A percentile compares a stretch with the other conserved stretches of the same genome.
Evolutionary conservation across 306 rosid genomes (phyloP).

Genomic region (Astragalus membranaceus): DNA sequence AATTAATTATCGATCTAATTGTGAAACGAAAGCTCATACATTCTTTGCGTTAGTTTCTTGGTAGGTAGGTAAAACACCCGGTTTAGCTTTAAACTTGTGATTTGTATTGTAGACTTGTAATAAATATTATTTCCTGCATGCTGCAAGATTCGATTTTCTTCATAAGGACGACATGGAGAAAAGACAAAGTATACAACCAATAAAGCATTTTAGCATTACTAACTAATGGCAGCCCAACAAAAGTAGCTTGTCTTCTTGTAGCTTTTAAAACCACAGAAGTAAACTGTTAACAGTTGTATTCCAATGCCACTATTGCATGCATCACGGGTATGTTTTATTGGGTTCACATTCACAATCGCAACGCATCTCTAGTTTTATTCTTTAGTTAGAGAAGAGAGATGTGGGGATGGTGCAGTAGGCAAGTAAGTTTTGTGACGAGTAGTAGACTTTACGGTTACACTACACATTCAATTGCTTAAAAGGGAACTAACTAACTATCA

Average conservation of each 20-base stretch:
- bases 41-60: background rate
- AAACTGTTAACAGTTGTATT: background rate
- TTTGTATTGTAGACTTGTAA: no score
- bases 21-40: background rate
- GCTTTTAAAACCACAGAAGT: background rate
- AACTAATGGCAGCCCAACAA: no score
- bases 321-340: slow-evolving; percentile 32
- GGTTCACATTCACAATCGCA: background rate
- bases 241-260: no score
- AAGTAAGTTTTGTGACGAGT: background rate
- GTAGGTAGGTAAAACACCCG: slow-evolving; percentile 20
- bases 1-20: background rate
- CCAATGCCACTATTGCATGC: background rate
- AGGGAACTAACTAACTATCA: background rate
- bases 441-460: slow-evolving; percentile 16
- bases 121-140: no score
- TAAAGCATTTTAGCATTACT: no score
- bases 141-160: no score
- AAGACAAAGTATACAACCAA: no score
- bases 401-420: no score
- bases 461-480: background rate
- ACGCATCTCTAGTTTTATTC: no score
- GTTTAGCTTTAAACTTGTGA: no score
- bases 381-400: no score
- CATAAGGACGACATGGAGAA: no score